phyloP scores from a whole-genome alignment of 805 yeast species.

The Ogataea pignaliae region DNA sequence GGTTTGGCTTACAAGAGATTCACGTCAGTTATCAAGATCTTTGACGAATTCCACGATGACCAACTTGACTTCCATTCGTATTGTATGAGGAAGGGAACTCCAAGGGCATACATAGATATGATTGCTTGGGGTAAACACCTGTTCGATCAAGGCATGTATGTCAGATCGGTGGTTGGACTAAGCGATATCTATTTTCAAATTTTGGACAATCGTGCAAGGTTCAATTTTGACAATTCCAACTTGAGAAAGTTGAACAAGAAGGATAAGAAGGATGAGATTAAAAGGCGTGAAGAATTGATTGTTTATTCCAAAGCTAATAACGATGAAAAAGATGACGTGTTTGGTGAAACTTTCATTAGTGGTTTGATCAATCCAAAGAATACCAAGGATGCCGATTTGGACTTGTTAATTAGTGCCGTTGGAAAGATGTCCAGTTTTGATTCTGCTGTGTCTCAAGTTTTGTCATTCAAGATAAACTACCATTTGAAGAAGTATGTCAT shows the following conservation, averaged over 20 bases:
- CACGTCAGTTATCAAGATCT: constrained; percentile 59
- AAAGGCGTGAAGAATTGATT: constrained; percentile 51
- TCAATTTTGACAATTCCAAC: neutral
- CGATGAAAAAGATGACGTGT: constrained; percentile 48
- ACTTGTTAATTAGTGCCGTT: constrained; percentile 33
- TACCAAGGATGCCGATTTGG: constrained; percentile 31
- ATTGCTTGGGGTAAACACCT: constrained; percentile 78
- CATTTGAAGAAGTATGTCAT: constrained; percentile 39
- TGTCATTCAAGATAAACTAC: constrained; percentile 34
- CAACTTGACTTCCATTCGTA: constrained; percentile 94
- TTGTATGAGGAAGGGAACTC: constrained; percentile 86
- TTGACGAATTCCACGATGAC: constrained; percentile 69
- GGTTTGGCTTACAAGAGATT: constrained; percentile 83
- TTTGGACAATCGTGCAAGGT: constrained; percentile 18
- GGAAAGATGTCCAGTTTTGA: constrained; percentile 38
- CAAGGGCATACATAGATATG: constrained; percentile 75
- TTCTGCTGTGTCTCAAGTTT: constrained; percentile 31
- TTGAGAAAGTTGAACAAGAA: constrained; percentile 39
- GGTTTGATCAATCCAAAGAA: constrained; percentile 26
- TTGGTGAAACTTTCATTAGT: constrained; percentile 42
- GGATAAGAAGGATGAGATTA: constrained; percentile 52
- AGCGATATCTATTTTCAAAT: constrained; percentile 48
- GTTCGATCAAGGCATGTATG: constrained; percentile 63
- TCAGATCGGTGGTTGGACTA: constrained; percentile 67
- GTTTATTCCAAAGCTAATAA: constrained; percentile 34